phyloP scores from a whole-genome alignment of 1,284 basidiomycete species.

The Cyathus olla region DNA sequence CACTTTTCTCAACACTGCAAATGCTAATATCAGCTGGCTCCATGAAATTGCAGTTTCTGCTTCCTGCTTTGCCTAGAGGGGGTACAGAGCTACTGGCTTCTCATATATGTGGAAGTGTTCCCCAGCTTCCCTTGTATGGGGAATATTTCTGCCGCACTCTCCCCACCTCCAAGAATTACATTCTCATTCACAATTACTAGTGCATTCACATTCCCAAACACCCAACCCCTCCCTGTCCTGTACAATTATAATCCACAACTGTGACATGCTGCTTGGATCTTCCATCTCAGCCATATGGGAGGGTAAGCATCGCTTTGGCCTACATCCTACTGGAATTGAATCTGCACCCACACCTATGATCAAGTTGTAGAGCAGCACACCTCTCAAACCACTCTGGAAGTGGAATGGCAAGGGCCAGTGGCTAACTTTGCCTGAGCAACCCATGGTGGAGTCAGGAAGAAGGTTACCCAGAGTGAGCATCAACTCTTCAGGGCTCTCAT shows the following conservation, averaged over 20 bases:
- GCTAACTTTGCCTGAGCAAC: background rate
- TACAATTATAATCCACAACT: background rate
- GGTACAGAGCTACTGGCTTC: background rate
- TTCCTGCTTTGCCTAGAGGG: background rate
- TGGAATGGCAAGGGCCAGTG: background rate
- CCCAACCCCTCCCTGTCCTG: background rate
- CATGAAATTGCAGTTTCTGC: too few species aligned
- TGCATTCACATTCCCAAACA: background rate
- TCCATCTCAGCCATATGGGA: background rate
- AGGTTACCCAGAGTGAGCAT: too few species aligned
- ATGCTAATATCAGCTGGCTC: too few species aligned
- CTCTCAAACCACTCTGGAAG: background rate
- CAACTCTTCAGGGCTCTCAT: too few species aligned
- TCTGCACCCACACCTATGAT: background rate
- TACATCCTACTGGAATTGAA: background rate
- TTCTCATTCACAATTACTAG: background rate
- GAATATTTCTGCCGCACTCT: too few species aligned
- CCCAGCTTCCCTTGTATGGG: too few species aligned
- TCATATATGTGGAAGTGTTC: background rate
- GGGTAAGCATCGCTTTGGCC: background rate
- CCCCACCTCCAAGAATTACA: too few species aligned
- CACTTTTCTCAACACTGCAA: too few species aligned
- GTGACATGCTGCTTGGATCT: background rate
- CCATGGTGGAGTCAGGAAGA: background rate
- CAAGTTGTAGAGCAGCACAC: background rate